phyloP scores from a whole-genome alignment of 2,329 filamentous ascomycete genomes.

The Aspergillus udagawae region DNA sequence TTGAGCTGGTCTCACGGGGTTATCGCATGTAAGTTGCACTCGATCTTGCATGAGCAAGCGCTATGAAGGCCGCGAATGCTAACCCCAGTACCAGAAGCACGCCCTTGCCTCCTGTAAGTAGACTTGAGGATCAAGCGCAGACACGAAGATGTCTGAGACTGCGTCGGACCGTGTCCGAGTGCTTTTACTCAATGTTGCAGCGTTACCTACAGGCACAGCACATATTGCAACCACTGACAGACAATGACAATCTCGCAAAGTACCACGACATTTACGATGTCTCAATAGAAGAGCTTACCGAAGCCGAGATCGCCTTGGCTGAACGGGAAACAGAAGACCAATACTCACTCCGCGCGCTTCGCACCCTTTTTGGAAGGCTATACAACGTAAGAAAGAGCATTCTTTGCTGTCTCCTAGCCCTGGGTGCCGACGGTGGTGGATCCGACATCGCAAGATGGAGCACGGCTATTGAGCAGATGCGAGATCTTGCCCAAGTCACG shows the following conservation, averaged over 20 bases:
- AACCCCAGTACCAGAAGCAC: slow-evolving; percentile 60
- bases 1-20: slow-evolving; percentile 89
- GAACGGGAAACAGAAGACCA: slow-evolving; percentile 68
- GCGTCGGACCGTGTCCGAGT: slow-evolving; percentile 68
- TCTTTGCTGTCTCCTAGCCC: slow-evolving; percentile 80
- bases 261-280: slow-evolving; percentile 89
- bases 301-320: slow-evolving; percentile 62
- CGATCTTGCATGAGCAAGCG: slow-evolving; percentile 10
- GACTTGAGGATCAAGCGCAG: slow-evolving; percentile 79
- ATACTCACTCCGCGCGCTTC: slow-evolving; percentile 74
- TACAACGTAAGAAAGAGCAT: slow-evolving; percentile 79
- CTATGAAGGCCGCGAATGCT: slow-evolving; percentile 9
- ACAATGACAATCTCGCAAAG: slow-evolving; percentile 79
- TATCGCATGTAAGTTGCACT: slow-evolving; percentile 67
- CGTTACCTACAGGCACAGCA: slow-evolving; percentile 68
- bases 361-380: slow-evolving; percentile 75
- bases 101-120: slow-evolving; percentile 85
- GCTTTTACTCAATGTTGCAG: slow-evolving; percentile 66
- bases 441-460: slow-evolving; percentile 76
- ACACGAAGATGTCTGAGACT: slow-evolving; percentile 74
- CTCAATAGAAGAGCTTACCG: slow-evolving; percentile 66
- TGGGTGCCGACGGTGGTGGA: slow-evolving; percentile 75
- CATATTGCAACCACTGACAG: slow-evolving; percentile 67
- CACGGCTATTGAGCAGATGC: slow-evolving; percentile 70
- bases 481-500: slow-evolving; percentile 59